Evolutionary conservation across 140 eudicot species (phyloP).

Genomic region (Flaveria floridana): DNA sequence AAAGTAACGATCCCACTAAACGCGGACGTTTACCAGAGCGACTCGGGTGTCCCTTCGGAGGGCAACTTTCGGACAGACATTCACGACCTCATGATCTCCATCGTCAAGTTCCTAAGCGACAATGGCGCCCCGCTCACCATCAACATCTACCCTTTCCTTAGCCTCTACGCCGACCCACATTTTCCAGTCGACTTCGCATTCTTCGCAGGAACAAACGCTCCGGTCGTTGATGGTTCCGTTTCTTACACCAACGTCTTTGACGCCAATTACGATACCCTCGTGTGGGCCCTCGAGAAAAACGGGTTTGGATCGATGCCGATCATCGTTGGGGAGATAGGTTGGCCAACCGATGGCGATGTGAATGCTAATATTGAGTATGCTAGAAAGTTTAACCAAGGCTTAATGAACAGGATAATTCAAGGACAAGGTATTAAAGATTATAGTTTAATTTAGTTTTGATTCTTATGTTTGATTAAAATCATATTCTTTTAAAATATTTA

Average conservation of each 20-base stretch:
- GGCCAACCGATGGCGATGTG: constrained; percentile 56
- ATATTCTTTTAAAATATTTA: no score
- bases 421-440: constrained; percentile 36
- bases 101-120: constrained; percentile 42
- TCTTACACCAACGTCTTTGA: constrained; percentile 55
- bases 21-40: constrained; percentile 55
- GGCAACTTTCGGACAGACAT: constrained; percentile 61
- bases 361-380: constrained; percentile 49
- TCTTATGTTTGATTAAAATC: no score
- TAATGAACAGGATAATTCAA: constrained; percentile 36
- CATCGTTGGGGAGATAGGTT: constrained; percentile 59
- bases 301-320: constrained; percentile 45
- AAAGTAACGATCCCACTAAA: constrained; percentile 58
- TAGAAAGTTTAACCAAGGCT: constrained; percentile 53
- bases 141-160: constrained; percentile 63
- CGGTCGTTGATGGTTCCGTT: constrained; percentile 48
- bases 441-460: no score
- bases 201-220: constrained; percentile 38
- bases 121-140: constrained; percentile 50
- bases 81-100: constrained; percentile 43
- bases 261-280: constrained; percentile 56
- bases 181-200: constrained; percentile 60
- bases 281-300: constrained; percentile 51
- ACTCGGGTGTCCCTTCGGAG: constrained; percentile 41
- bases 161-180: constrained; percentile 57